Conservation (phyloP, 2,329 filamentous ascomycete genomes). For the Pseudogymnoascus sp. region DNA sequence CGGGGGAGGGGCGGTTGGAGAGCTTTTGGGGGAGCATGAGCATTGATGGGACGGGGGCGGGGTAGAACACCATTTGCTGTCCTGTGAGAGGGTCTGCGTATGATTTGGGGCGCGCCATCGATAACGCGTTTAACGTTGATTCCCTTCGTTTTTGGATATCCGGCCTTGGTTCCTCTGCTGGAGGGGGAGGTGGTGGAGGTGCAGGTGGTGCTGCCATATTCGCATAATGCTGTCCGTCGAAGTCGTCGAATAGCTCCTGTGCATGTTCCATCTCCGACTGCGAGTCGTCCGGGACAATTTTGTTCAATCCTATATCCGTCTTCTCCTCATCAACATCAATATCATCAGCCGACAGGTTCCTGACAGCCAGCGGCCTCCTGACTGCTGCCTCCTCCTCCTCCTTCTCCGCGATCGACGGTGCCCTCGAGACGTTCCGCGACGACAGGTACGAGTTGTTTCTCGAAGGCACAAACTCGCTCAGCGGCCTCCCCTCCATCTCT, state of each 20-base stretch:
- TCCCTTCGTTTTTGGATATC: constrained; percentile 12
- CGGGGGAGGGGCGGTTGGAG: constrained; percentile 61
- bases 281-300: not conserved
- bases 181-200: constrained; percentile 11
- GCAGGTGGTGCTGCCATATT: constrained; percentile 11
- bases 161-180: constrained; percentile 11
- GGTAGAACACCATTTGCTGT: constrained; percentile 87
- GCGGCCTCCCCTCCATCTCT: constrained; percentile 27
- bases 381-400: constrained; percentile 21
- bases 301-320: not conserved
- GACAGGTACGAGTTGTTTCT: constrained; percentile 10
- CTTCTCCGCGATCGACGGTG: constrained; percentile 23
- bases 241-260: constrained; percentile 64
- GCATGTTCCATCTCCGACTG: constrained; percentile 53
- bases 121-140: constrained; percentile 14
- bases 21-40: constrained; percentile 85
- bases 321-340: constrained; percentile 16
- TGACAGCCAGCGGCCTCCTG: not conserved
- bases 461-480: constrained; percentile 26
- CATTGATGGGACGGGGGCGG: constrained; percentile 87
- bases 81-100: constrained; percentile 58
- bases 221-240: constrained; percentile 68
- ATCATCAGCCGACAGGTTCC: constrained; percentile 18
- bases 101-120: constrained; percentile 39
- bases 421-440: constrained; percentile 17